Evolutionary conservation across 257 asterid genomes (phyloP), one percentile per base, ranked within the genome.

Genomic region (Capsicum chinense): DNA sequence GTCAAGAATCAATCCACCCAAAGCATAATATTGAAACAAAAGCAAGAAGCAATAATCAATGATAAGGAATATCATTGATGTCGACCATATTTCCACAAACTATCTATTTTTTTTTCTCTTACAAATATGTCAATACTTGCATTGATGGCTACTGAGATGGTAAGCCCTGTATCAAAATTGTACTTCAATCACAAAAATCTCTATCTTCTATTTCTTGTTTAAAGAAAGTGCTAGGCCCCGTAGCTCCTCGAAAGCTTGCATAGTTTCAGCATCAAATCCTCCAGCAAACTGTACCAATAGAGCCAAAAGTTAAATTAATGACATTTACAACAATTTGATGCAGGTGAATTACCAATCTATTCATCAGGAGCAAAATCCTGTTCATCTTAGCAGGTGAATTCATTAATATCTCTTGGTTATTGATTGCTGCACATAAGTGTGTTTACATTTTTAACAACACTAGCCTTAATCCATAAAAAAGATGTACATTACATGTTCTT

Each of bases 241-340:
- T 56, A 95, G 97, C 89, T 94, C 98, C 92, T 95, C 99, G 80
- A 95, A 95, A 12, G 98, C 97, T 56, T 90, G 94, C 99, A 95
- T 95, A 2, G 98, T 95, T 85, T 95, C 99, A 1, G 95, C 91
- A 88, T 95, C 99, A 87, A 95, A 94, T 66, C 99, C 99, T 90
- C 99, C 98, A 6, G 99, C 99, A 89, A 95, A 95, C 98, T 95
- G 98, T 89, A 84, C 76, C 59, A 79, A 63, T 84, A 9, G 19
- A 44, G 57, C 21, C 17, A 62, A 12, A 58, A 19, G 1, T n/a
- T 82, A 57, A n/a, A 26, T 50, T 66, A 39, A 79, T 48, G 17
- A 13, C 33, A 67, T 16, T 15, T n/a, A 15, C 50, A 67, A 35
- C 3, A 67, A 7, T 35, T 67, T 37, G 21, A 35, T 67, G 74